phyloP scores from a whole-genome alignment of 2,329 filamentous ascomycete genomes.

The Phoma sp. region DNA sequence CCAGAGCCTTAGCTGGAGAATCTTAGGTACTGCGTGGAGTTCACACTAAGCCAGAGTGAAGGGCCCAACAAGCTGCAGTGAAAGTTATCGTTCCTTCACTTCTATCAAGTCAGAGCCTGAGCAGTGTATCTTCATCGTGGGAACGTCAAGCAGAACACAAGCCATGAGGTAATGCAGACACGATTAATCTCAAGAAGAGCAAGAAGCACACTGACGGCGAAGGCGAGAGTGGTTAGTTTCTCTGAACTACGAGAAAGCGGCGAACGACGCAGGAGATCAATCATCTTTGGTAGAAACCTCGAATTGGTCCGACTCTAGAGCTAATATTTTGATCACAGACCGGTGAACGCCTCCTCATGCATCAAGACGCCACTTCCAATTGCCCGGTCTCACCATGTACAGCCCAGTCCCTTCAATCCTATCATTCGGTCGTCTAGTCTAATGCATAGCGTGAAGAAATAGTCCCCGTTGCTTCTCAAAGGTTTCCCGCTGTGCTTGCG shows the following conservation, averaged over 20 bases:
- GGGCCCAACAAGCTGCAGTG: not conserved
- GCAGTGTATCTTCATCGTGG: not conserved
- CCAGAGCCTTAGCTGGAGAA: not conserved
- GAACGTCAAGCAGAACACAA: not conserved
- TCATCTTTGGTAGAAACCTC: no score
- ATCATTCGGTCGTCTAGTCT: constrained; percentile 13
- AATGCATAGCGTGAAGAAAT: constrained; percentile 10
- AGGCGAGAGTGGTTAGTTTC: no score
- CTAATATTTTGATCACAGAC: constrained; percentile 6
- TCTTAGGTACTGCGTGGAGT: no score
- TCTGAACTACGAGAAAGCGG: not conserved
- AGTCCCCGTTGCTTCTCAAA: not conserved
- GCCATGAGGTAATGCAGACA: no score
- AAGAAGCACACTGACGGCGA: no score
- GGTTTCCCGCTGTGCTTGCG: not conserved
- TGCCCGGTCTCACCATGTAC: constrained; percentile 4
- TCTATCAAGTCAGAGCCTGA: not conserved
- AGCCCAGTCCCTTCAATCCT: not conserved
- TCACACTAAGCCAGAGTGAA: not conserved
- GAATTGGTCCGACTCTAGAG: not conserved
- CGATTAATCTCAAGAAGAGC: no score
- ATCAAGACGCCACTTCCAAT: not conserved
- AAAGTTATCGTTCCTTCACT: not conserved
- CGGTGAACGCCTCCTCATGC: constrained; percentile 4
- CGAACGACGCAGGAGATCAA: not conserved